A percentile compares a stretch with the other conserved stretches of the same genome.
Conservation (phyloP, 768 basidiomycete species). For the Pisolithus orientalis region DNA sequence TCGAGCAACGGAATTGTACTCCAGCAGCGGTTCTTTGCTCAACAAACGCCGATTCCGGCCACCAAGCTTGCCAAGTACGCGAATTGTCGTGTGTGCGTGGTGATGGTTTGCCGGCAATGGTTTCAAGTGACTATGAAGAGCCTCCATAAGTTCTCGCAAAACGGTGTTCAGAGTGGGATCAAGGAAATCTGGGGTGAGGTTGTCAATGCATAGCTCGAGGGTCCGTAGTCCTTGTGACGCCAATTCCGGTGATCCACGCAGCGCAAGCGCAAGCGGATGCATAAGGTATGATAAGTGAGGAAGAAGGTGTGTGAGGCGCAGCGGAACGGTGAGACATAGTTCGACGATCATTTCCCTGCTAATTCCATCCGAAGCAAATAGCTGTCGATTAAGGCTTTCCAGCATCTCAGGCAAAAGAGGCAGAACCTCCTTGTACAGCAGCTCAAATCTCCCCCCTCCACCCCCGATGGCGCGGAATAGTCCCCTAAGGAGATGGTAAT, state of each 20-base stretch:
- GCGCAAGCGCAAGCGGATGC: constrained; percentile 89
- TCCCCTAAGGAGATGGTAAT: constrained; percentile 86
- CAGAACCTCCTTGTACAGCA: constrained; percentile 92
- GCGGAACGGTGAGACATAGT: constrained; percentile 92
- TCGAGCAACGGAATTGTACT: constrained; percentile 64
- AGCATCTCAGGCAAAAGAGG: constrained; percentile 96
- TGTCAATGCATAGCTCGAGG: constrained; percentile 98
- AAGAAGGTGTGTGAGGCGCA: constrained; percentile 90
- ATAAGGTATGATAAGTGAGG: constrained; percentile 94
- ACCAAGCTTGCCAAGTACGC: constrained; percentile 94
- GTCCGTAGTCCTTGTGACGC: constrained; percentile 95
- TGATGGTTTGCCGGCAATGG: constrained; percentile 85
- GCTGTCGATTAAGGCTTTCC: constrained; percentile 86
- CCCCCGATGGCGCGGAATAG: constrained; percentile 92
- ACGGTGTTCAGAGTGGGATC: constrained; percentile 94
- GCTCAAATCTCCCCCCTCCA: constrained; percentile 87
- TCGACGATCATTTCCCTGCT: constrained; percentile 93
- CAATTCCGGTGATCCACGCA: constrained; percentile 82
- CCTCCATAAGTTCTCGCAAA: constrained; percentile 89
- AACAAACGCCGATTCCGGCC: constrained; percentile 87
- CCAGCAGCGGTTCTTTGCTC: constrained; percentile 70
- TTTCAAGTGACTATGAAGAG: constrained; percentile 84
- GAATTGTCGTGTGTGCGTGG: constrained; percentile 90
- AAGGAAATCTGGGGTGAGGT: constrained; percentile 94
- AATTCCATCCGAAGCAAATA: constrained; percentile 76